Conservation (phyloP, 495 filamentous ascomycete species). For the Parathielavia appendiculata region DNA sequence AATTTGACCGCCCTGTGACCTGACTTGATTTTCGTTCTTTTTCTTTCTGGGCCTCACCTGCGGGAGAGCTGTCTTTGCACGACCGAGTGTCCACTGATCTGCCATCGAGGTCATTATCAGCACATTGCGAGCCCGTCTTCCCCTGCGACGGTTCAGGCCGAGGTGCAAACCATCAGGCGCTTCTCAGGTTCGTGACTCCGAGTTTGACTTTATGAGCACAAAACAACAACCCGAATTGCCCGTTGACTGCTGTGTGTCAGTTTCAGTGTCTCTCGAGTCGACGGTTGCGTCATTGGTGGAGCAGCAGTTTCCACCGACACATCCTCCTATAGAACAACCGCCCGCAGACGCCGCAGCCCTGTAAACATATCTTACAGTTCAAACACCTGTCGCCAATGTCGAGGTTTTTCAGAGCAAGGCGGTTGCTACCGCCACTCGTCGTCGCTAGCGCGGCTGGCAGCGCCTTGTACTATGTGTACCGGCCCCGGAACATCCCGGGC, state of each 20-base stretch:
- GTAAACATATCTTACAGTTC: neutral
- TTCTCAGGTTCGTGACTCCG: too few relatives aligned
- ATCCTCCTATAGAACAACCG: neutral
- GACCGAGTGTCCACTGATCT: too few relatives aligned
- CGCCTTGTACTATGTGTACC: conserved; percentile 70
- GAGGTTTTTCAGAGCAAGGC: conserved; percentile 29
- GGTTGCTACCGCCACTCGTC: conserved; percentile 37
- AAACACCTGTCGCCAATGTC: conserved; percentile 23
- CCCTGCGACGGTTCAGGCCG: too few relatives aligned
- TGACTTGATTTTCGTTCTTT: neutral
- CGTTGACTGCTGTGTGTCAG: conserved; percentile 1
- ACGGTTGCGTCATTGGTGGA: conserved; percentile 32
- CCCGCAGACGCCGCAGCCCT: neutral
- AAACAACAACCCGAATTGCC: neutral
- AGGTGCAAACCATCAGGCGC: too few relatives aligned
- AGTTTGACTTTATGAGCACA: too few relatives aligned
- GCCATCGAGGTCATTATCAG: too few relatives aligned
- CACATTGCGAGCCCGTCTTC: too few relatives aligned
- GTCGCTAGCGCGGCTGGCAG: conserved; percentile 43
- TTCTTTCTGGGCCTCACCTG: too few relatives aligned
- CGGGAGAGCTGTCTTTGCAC: too few relatives aligned
- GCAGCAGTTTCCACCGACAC: conserved; percentile 7
- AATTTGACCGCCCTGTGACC: neutral
- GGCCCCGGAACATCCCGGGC: conserved; percentile 81
- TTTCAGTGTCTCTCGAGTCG: neutral